phyloP scores from a whole-genome alignment of 2,329 filamentous ascomycete genomes.

The Ascomycota sp. region DNA sequence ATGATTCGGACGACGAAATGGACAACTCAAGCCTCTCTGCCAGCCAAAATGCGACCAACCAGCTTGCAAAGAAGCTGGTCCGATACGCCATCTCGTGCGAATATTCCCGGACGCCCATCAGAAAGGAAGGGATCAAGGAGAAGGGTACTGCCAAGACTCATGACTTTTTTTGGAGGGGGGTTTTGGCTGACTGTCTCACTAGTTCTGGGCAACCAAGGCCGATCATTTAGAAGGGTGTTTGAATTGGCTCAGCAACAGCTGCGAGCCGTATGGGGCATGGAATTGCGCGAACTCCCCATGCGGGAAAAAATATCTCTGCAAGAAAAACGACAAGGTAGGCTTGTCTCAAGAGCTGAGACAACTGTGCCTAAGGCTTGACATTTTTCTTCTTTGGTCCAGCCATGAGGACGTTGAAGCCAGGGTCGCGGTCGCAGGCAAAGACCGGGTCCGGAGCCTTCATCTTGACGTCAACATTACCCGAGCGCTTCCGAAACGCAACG shows the following conservation, averaged over 20 bases:
- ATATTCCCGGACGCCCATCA: slow-evolving; percentile 37
- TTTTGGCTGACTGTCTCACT: slow-evolving; percentile 2
- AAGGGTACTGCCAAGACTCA: slow-evolving; percentile 23
- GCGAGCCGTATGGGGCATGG: slow-evolving; percentile 67
- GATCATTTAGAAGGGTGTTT: slow-evolving; percentile 61
- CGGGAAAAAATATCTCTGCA: slow-evolving; percentile 65
- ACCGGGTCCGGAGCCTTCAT: slow-evolving; percentile 53
- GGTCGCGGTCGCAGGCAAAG: slow-evolving; percentile 28
- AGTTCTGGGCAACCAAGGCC: slow-evolving; percentile 52
- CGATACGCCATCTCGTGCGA: slow-evolving; percentile 48
- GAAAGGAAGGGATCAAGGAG: slow-evolving; percentile 40
- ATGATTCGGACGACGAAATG: slow-evolving; percentile 19
- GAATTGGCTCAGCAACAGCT: slow-evolving; percentile 55
- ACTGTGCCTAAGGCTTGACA: too few species aligned
- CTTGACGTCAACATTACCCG: slow-evolving; percentile 51
- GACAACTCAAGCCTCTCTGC: slow-evolving; percentile 7
- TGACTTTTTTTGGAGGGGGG: rapidly evolving
- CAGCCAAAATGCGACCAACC: slow-evolving; percentile 20
- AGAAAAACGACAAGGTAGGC: slow-evolving; percentile 52
- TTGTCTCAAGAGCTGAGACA: too few species aligned
- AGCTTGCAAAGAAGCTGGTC: slow-evolving; percentile 45
- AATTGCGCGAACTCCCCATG: slow-evolving; percentile 63
- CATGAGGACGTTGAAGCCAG: too few species aligned
- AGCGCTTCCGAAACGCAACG: slow-evolving; percentile 39
- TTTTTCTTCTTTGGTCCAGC: too few species aligned